Conservation (phyloP, 176 grass and related monocot genomes). For the Alloteropsis semialata region DNA sequence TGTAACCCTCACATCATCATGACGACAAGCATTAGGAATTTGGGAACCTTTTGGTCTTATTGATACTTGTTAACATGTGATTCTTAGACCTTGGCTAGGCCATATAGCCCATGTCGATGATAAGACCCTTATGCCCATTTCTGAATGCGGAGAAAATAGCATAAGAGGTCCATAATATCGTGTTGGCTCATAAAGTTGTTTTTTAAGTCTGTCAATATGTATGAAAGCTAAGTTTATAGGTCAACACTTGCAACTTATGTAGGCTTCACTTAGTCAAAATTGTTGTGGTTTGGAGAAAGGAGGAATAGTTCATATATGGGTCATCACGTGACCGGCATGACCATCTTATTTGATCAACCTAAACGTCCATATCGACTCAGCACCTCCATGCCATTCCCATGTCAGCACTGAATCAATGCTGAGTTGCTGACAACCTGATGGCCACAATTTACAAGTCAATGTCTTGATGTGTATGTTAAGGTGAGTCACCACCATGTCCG, state of each 20-base stretch:
- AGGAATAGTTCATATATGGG: neutral
- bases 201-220: neutral
- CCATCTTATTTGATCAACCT: neutral
- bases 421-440: neutral
- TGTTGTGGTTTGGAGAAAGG: neutral
- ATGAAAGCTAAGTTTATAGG: neutral
- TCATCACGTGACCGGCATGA: neutral
- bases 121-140: neutral
- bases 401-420: neutral
- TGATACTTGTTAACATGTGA: too few species aligned
- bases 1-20: neutral
- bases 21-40: neutral
- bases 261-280: neutral
- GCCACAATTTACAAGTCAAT: neutral
- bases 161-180: neutral
- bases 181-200: neutral
- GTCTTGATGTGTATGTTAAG: neutral
- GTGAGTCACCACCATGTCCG: neutral
- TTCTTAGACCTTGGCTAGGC: too few species aligned
- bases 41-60: too few species aligned
- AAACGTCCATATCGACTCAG: neutral
- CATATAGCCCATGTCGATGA: neutral
- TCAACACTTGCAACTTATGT: neutral
- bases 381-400: neutral
- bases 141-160: neutral